Evolutionary conservation across 371 early-diverging fungal genomes (phyloP), one percentile per base, ranked within the genome.

Genomic region (Mortierella sp.): DNA sequence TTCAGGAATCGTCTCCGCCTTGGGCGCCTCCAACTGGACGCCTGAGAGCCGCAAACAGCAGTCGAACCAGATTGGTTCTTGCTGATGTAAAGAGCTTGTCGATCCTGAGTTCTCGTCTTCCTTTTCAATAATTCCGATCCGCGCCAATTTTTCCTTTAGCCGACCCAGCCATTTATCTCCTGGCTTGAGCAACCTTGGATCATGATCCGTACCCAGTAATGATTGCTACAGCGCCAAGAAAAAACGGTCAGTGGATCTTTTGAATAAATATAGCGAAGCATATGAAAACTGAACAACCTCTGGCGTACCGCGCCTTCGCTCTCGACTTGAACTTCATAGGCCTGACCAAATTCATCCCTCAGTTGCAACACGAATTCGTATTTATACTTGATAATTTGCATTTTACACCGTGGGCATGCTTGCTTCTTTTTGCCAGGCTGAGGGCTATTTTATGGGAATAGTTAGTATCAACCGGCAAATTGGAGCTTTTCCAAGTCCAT

Each of bases 231-330:
- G 6, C 21, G 21, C 5, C 15, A 19, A 37, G 4, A 39, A 12
- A n/a, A n/a, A n/a, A n/a, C n/a, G n/a, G n/a, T n/a, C n/a, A n/a
- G n/a, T n/a, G n/a, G n/a, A n/a, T n/a, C n/a, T n/a, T n/a, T n/a
- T n/a, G n/a, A n/a, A n/a, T n/a, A n/a, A n/a, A n/a, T n/a, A n/a
- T n/a, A n/a, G n/a, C n/a, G n/a, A n/a, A n/a, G n/a, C n/a, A n/a
- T n/a, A n/a, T n/a, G n/a, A n/a, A n/a, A n/a, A n/a, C n/a, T n/a
- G n/a, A n/a, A n/a, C n/a, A n/a, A n/a, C n/a, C n/a, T n/a, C n/a
- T n/a, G n/a, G n/a, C 66, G 48, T 66, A 72, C 72, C 23, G 66
- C 66, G 23, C 44, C 34, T 0, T 55, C 49, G 21, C 61, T 34
- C 14, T 66, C 66, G 6, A 72, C 57, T 19, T 56, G 26, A 8